Conservation (phyloP, 805 yeast genomes). For the Zygosaccharomyces rouxii region DNA sequence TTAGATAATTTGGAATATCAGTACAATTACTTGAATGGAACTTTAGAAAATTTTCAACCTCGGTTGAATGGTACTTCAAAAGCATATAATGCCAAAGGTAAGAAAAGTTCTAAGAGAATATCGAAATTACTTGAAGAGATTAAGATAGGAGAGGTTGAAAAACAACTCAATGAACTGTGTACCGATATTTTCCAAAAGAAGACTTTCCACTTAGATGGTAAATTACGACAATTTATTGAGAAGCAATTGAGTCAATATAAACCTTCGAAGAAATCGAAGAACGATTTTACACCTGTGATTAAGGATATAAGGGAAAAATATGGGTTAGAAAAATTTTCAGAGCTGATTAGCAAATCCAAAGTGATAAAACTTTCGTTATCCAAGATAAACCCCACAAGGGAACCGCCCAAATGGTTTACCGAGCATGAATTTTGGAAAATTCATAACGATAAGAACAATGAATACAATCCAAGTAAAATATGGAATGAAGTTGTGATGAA, state of each 20-base stretch:
- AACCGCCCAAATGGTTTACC: slow-evolving; percentile 26
- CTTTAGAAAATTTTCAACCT: slow-evolving; percentile 30
- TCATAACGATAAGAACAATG: slow-evolving; percentile 30
- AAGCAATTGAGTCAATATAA: slow-evolving; percentile 15
- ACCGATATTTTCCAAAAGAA: slow-evolving; percentile 29
- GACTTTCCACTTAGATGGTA: slow-evolving; percentile 26
- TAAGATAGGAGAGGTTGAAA: slow-evolving; percentile 11
- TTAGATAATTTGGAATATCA: slow-evolving; percentile 36
- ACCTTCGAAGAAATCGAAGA: slow-evolving; percentile 13
- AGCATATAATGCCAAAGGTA: slow-evolving; percentile 33
- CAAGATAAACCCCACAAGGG: slow-evolving; percentile 19
- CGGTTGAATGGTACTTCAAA: slow-evolving; percentile 31
- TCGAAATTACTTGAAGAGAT: slow-evolving; percentile 19
- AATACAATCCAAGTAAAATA: slow-evolving; percentile 44
- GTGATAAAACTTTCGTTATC: slow-evolving; percentile 23
- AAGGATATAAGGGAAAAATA: slow-evolving; percentile 6
- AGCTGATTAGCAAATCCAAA: slow-evolving; percentile 26
- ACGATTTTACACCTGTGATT: slow-evolving; percentile 11
- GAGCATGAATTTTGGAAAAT: slow-evolving; percentile 26
- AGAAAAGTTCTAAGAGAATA: slow-evolving; percentile 27
- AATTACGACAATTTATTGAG: slow-evolving; percentile 14
- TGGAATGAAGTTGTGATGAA: slow-evolving; percentile 36
- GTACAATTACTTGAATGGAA: slow-evolving; percentile 27
- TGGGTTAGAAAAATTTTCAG: slow-evolving; percentile 20
- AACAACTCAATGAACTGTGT: slow-evolving; percentile 20